phyloP scores from a whole-genome alignment of 495 filamentous ascomycete genomes.

The Daldinia concentrica region DNA sequence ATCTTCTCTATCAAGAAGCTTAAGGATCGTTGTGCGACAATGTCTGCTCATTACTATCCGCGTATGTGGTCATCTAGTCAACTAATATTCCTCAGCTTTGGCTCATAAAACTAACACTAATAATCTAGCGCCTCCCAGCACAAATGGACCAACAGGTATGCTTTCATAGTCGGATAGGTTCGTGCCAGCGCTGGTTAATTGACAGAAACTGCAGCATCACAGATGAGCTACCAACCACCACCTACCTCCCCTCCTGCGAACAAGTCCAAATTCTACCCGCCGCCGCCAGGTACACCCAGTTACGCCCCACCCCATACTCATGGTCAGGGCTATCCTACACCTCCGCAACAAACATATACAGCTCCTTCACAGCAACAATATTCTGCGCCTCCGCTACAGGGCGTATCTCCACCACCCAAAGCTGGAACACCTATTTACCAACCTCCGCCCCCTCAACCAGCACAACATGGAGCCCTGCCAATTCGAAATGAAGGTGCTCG shows the following conservation, averaged over 20 bases:
- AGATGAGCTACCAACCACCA: slow-evolving; percentile 52
- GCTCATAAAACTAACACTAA: slow-evolving; percentile 11
- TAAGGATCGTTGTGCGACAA: slow-evolving; percentile 13
- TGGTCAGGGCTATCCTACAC: slow-evolving; percentile 45
- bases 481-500: slow-evolving; percentile 42
- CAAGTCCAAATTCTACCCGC: slow-evolving; percentile 59
- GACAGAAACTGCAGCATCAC: slow-evolving; percentile 41
- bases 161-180: neutral
- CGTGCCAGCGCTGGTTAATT: slow-evolving; percentile 10
- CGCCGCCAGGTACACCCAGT: slow-evolving; percentile 40
- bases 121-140: slow-evolving; percentile 39
- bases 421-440: slow-evolving; percentile 42
- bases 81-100: slow-evolving; percentile 9
- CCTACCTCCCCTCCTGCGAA: slow-evolving; percentile 53
- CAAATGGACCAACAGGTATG: slow-evolving; percentile 42
- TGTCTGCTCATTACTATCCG: slow-evolving; percentile 45
- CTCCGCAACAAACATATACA: slow-evolving; percentile 53
- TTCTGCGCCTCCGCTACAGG: slow-evolving; percentile 43
- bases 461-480: slow-evolving; percentile 39
- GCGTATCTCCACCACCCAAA: slow-evolving; percentile 44
- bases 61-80: slow-evolving; percentile 24
- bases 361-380: slow-evolving; percentile 55
- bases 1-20: neutral
- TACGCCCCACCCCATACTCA: slow-evolving; percentile 51
- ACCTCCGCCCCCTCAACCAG: slow-evolving; percentile 43